Evolutionary conservation across 2,329 filamentous ascomycete species (phyloP), one percentile per base, ranked within the genome.

Genomic region (Cryphonectria japonica): DNA sequence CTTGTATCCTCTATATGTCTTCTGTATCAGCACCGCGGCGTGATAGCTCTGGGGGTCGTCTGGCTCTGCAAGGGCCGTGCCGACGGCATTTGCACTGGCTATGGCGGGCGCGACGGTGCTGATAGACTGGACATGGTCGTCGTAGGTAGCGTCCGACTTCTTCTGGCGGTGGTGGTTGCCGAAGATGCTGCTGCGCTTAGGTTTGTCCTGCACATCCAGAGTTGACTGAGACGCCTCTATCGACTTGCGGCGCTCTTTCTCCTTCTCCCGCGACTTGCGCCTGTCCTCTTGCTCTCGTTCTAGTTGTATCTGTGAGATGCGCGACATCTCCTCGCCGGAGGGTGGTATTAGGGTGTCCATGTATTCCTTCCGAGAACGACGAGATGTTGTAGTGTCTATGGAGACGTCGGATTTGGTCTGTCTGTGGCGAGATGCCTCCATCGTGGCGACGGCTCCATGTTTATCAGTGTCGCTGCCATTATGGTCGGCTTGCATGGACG

Each of bases 1-100:
- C 68, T 92, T 87, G 79, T 97, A 93, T 7, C 93, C 93, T 46
- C 94, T 87, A 78, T 94, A 97, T 37, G 90, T 92, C 75, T 91
- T 89, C 83, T 93, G 89, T 63, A 91, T 91, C 37, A 88, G 76
- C 32, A 82, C 83, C 3, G 88, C 88, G 2, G 89, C 89, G 66
- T 83, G 81, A 37, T 80, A 77, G 39, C 74, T 76, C 9, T 78
- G 63, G 34, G 74, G 62, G 5, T 77, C 75, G 6, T 79, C 76
- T 57, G 70, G 62, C 65, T 60, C 70, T 62, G n/a, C 69, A 69
- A 39, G 66, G 73, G 46, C 65, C 62, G 22, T 67, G 32, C 62
- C 71, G 4, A 60, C 64, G 39, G 64, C 64, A 9, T 57, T 67
- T 19, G 70, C 68, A 61, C 64, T 67, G 37, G 64, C 68, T 29